Evolutionary conservation across 495 filamentous ascomycete species (phyloP).

Genomic region (Lentithecium fluviatile): DNA sequence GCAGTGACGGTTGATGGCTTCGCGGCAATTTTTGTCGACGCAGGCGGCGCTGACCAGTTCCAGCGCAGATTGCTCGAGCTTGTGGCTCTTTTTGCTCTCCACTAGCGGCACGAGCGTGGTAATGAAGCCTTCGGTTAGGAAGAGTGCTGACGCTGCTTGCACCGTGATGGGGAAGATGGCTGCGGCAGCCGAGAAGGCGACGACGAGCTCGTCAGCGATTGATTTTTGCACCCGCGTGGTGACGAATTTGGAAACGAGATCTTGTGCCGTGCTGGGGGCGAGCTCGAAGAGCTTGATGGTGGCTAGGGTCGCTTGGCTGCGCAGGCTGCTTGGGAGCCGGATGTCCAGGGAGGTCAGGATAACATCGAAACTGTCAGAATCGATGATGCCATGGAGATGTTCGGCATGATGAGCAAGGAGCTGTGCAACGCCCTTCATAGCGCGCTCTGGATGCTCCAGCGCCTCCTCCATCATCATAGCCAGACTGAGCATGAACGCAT

Average conservation of each 20-base stretch:
- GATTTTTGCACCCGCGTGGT: conserved; percentile 52
- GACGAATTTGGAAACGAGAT: conserved; percentile 67
- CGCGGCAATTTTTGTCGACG: conserved; percentile 73
- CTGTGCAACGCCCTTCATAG: conserved; percentile 62
- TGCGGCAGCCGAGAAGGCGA: conserved; percentile 86
- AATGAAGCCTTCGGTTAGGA: conserved; percentile 82
- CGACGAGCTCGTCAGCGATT: conserved; percentile 58
- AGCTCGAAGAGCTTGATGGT: conserved; percentile 77
- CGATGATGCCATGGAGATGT: conserved; percentile 64
- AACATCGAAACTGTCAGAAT: conserved; percentile 75
- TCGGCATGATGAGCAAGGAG: conserved; percentile 60
- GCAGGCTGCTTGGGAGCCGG: conserved; percentile 63
- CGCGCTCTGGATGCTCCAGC: conserved; percentile 57
- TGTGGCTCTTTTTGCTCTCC: conserved; percentile 49
- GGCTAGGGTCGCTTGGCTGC: conserved; percentile 72
- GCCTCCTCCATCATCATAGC: conserved; percentile 64
- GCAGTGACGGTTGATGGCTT: conserved; percentile 76
- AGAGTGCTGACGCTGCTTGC: conserved; percentile 65
- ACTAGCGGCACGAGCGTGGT: conserved; percentile 65
- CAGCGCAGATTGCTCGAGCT: conserved; percentile 73
- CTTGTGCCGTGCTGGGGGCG: conserved; percentile 64
- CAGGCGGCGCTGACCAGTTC: conserved; percentile 90
- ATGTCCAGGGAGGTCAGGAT: conserved; percentile 76
- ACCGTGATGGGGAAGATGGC: conserved; percentile 83
- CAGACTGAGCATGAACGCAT: conserved; percentile 65